These are phyloP conservation scores for Starmerella apicola DNA, from an alignment of 805 yeast genomes.

Conservation along the genomic window DNA sequence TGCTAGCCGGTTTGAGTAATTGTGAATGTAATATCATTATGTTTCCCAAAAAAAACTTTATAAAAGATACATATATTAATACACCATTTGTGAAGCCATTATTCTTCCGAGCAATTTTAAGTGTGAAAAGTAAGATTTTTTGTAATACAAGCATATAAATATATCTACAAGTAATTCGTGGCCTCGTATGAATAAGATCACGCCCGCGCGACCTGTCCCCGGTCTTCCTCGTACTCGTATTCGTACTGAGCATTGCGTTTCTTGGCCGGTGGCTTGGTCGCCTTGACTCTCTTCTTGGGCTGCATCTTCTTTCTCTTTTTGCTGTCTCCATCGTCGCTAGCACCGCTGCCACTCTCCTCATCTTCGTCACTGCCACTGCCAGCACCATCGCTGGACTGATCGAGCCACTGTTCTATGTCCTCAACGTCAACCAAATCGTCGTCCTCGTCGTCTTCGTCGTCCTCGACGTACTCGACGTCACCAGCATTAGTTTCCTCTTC, in stretches of 20 bases:
- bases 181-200: too few relatives aligned
- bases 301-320: slow-evolving; percentile 29
- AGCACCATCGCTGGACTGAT: slow-evolving; percentile 31
- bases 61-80: too few relatives aligned
- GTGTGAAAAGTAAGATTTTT: too few relatives aligned
- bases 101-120: too few relatives aligned
- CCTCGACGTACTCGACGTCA: slow-evolving; percentile 81
- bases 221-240: slow-evolving; percentile 54
- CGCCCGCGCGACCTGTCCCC: slow-evolving; percentile 18
- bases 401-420: slow-evolving; percentile 79
- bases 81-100: too few relatives aligned
- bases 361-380: slow-evolving; percentile 22
- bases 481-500: slow-evolving; percentile 30
- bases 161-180: too few relatives aligned
- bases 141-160: too few relatives aligned
- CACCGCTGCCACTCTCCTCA: slow-evolving; percentile 21
- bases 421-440: slow-evolving; percentile 71
- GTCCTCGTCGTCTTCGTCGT: slow-evolving; percentile 70
- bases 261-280: slow-evolving; percentile 7
- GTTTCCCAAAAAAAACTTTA: too few relatives aligned
- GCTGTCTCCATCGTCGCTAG: slow-evolving; percentile 25
- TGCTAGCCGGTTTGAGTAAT: too few relatives aligned
- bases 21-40: too few relatives aligned
- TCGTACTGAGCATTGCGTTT: slow-evolving; percentile 60
- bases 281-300: slow-evolving; percentile 17